These are phyloP conservation scores for Lathyrus oleraceus DNA, from an alignment of 306 rosid species.

Conservation along the genomic window DNA sequence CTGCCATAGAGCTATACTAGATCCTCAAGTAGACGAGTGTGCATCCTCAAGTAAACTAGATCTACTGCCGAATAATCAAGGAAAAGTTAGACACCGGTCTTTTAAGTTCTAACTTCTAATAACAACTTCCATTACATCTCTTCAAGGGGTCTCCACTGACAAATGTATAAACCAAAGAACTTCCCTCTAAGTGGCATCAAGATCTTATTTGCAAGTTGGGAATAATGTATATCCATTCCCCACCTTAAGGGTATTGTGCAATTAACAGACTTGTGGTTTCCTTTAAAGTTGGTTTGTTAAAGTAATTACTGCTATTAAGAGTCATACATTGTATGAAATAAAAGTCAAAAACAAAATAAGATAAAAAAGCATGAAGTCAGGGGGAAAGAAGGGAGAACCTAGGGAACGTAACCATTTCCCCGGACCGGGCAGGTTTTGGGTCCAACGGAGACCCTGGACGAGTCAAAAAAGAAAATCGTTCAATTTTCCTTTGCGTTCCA, in stretches of 20 bases:
- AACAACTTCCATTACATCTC: not conserved
- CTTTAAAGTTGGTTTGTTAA: not conserved
- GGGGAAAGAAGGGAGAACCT: no score
- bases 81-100: not conserved
- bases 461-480: no score
- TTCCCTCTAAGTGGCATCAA: not conserved
- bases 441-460: not conserved
- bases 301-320: not conserved
- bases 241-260: not conserved
- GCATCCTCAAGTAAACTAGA: not conserved
- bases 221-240: not conserved
- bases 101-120: not conserved
- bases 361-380: no score
- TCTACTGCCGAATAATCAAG: not conserved
- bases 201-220: not conserved
- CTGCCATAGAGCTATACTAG: not conserved
- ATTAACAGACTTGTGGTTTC: not conserved
- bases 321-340: no score
- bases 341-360: no score
- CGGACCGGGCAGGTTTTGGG: not conserved
- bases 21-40: not conserved
- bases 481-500: no score
- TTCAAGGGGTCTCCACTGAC: not conserved
- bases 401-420: no score
- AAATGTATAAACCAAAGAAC: not conserved